Conservation (phyloP, 257 asterid genomes). For the Nicotiana knightiana region DNA sequence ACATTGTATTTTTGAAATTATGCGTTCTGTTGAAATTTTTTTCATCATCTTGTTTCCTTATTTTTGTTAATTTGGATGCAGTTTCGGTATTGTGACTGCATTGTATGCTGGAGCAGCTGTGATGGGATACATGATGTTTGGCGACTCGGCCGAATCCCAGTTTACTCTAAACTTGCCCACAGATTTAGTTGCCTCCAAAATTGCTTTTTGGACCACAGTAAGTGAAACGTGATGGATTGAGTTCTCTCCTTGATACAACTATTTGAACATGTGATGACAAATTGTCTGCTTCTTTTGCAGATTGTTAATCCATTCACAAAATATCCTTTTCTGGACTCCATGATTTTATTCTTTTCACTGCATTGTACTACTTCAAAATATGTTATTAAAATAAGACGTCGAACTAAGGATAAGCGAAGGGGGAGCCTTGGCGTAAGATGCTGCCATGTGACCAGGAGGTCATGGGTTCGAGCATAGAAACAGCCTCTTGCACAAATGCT, state of each 20-base stretch:
- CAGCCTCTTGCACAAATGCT: too few relatives aligned
- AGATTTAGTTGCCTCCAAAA: slow-evolving; percentile 63
- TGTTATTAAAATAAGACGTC: background rate
- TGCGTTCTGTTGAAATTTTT: background rate
- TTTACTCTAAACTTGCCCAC: slow-evolving; percentile 93
- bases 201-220: slow-evolving; percentile 97
- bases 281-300: slow-evolving; percentile 37
- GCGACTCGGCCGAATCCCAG: slow-evolving; percentile 74
- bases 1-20: too few relatives aligned
- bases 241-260: background rate
- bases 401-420: background rate
- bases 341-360: background rate
- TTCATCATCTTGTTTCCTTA: background rate
- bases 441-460: too few relatives aligned
- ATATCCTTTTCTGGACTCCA: slow-evolving; percentile 54
- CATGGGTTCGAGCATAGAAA: too few relatives aligned
- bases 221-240: slow-evolving; percentile 2
- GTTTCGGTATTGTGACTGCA: slow-evolving; percentile 73
- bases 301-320: slow-evolving; percentile 94
- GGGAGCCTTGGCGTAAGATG: too few relatives aligned
- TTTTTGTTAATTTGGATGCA: slow-evolving; percentile 22
- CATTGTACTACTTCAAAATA: background rate
- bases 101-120: slow-evolving; percentile 76
- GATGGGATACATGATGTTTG: slow-evolving; percentile 79
- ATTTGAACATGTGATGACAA: slow-evolving; percentile 4